Conservation (phyloP, 2,329 filamentous ascomycete species). For the Trichoderma hamatum region DNA sequence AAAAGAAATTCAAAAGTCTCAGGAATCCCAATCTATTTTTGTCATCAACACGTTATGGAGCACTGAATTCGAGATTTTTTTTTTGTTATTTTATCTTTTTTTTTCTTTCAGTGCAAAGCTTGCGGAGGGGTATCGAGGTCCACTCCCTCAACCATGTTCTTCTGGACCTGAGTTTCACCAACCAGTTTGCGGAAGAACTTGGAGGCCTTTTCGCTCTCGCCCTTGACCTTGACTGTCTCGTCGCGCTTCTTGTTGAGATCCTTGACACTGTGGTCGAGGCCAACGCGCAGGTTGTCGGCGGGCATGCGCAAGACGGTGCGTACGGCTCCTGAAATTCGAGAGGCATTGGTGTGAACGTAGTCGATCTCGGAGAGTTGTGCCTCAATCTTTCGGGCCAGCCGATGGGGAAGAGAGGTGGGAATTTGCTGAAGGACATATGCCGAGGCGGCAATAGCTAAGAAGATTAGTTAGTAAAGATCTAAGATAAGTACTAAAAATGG, state of each 20-base stretch:
- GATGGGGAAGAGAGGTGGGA: conserved; percentile 83
- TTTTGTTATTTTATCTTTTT: neutral
- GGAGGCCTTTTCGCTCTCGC: conserved; percentile 81
- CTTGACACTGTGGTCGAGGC: conserved; percentile 83
- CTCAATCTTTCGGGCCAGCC: conserved; percentile 82
- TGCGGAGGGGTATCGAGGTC: conserved; percentile 52
- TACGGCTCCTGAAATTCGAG: conserved; percentile 81
- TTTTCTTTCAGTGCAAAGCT: conserved; percentile 36
- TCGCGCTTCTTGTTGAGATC: conserved; percentile 77
- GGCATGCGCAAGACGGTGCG: conserved; percentile 87
- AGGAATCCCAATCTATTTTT: conserved; percentile 21
- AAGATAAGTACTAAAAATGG: neutral
- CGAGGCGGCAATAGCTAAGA: conserved; percentile 69
- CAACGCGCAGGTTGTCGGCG: conserved; percentile 80
- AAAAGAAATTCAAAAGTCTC: neutral
- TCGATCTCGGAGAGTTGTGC: conserved; percentile 79
- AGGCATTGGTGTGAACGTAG: conserved; percentile 87
- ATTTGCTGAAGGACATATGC: conserved; percentile 86
- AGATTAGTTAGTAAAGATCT: conserved; percentile 26
- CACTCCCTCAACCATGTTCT: conserved; percentile 53
- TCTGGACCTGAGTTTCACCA: conserved; percentile 61
- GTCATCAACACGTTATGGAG: conserved; percentile 17
- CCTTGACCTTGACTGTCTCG: conserved; percentile 78
- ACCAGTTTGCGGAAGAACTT: conserved; percentile 92
- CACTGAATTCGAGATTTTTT: neutral